Evolutionary conservation across 257 asterid genomes (phyloP), one percentile per base, ranked within the genome.

Genomic region (Primulina tabacum): DNA sequence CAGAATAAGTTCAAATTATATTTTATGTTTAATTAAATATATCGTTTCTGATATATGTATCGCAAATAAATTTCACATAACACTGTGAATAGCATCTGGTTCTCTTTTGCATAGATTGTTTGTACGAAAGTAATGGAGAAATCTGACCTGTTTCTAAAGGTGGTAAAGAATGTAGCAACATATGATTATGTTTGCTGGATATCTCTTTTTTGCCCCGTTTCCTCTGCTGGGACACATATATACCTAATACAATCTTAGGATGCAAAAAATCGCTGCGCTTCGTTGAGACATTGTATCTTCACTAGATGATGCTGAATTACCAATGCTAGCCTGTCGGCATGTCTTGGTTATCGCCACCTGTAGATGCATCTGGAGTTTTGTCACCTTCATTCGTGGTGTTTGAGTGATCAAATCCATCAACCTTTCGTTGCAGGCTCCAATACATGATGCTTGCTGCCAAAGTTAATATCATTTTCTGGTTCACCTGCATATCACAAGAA

Each of bases 361-460:
- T 29, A 1, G 76, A 4, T 28, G 75, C 74, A 18, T 50, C 21
- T 33, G 83, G 72, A 64, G 79, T 70, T 50, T 50, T 50, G 21
- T 50, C 57, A 17, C 57, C 8, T 14, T 37, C 73, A 53, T 34
- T 33, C 4, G 64, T 11, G 32, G 64, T 20, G 29, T 29, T 68
- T 29, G 77, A 58, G 2, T n/a, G 68, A 70, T 71, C 88, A 1
- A 82, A 53, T 2, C 71, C 83, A 1, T 29, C 73, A 12, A 50
- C 62, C 71, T 82, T 84, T 65, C 84, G 69, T 63, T 88, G 89
- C 68, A 90, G 69, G 84, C 96, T 88, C 97, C 97, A 86, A 75
- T 85, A 90, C 97, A 90, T 90, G 74, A 90, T 86, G 82, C 94
- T 85, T 52, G 97, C 96, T 47, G 96, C 86, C 70, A 90, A 73